These are phyloP conservation scores for Suillus subluteus DNA, from an alignment of 768 basidiomycete genomes.

Conservation along the genomic window DNA sequence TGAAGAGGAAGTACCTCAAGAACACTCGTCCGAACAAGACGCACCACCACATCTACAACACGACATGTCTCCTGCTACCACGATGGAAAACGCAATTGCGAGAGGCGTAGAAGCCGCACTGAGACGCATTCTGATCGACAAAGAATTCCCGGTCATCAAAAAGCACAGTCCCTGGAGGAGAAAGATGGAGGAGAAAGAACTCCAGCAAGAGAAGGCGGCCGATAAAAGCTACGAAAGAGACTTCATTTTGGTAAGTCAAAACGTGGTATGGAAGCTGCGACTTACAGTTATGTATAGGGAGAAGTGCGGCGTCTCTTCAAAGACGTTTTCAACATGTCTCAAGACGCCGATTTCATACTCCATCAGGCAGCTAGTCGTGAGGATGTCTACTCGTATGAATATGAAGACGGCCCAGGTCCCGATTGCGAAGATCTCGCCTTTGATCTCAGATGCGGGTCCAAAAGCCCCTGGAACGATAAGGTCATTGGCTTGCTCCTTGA, in stretches of 20 bases:
- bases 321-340: constrained; percentile 13
- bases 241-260: constrained; percentile 15
- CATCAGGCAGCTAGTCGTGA: background rate
- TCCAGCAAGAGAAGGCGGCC: background rate
- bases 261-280: background rate
- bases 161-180: background rate
- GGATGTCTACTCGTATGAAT: constrained; percentile 13
- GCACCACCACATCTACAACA: background rate
- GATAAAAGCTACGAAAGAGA: constrained; percentile 9
- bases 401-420: constrained; percentile 15
- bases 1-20: background rate
- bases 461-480: too few species aligned
- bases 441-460: background rate
- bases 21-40: background rate
- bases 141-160: background rate
- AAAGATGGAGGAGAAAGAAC: background rate
- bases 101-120: too few species aligned
- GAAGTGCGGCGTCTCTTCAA: constrained; percentile 10
- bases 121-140: background rate
- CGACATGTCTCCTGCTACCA: background rate
- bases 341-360: constrained; percentile 13
- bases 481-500: background rate
- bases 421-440: constrained; percentile 7
- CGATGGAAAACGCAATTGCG: background rate
- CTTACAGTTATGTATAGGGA: background rate